These are phyloP conservation scores for Xylariales sp. DNA, from an alignment of 2,329 filamentous ascomycete species.

Conservation along the genomic window DNA sequence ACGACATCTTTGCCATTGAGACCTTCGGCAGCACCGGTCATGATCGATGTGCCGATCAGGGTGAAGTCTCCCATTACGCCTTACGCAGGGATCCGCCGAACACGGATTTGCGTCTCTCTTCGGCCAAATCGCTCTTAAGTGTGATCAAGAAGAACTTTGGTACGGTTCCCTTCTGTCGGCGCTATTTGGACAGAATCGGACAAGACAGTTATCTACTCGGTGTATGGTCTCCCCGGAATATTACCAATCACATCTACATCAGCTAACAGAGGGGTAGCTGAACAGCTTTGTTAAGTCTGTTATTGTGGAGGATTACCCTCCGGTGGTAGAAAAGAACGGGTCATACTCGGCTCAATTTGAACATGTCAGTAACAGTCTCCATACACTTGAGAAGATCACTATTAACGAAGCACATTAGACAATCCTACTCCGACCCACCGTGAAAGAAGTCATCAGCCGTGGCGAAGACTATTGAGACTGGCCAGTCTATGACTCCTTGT, in stretches of 20 bases:
- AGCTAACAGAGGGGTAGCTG: conserved; percentile 49
- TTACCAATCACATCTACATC: no score
- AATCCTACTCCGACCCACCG: conserved; percentile 69
- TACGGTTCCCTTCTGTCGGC: conserved; percentile 83
- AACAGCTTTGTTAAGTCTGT: conserved; percentile 80
- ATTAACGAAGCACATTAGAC: conserved; percentile 43
- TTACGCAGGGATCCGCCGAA: conserved; percentile 68
- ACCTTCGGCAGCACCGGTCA: conserved; percentile 93
- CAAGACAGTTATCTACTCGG: conserved; percentile 92
- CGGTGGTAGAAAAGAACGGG: conserved; percentile 85
- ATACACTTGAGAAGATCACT: background rate
- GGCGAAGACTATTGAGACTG: conserved; percentile 75
- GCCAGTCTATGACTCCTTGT: background rate
- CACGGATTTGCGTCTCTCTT: conserved; percentile 70
- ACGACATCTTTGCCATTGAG: conserved; percentile 91
- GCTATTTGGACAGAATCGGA: conserved; percentile 85
- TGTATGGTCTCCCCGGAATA: conserved; percentile 43
- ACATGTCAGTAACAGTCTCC: conserved; percentile 62
- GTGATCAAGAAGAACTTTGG: conserved; percentile 97
- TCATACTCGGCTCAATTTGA: conserved; percentile 93
- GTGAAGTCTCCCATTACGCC: conserved; percentile 88
- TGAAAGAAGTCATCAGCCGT: conserved; percentile 83
- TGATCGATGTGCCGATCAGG: conserved; percentile 81
- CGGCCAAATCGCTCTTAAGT: conserved; percentile 78
- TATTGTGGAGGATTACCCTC: conserved; percentile 87